Conservation (phyloP, 495 filamentous ascomycete species). For the Hypoxylon subgilvum region DNA sequence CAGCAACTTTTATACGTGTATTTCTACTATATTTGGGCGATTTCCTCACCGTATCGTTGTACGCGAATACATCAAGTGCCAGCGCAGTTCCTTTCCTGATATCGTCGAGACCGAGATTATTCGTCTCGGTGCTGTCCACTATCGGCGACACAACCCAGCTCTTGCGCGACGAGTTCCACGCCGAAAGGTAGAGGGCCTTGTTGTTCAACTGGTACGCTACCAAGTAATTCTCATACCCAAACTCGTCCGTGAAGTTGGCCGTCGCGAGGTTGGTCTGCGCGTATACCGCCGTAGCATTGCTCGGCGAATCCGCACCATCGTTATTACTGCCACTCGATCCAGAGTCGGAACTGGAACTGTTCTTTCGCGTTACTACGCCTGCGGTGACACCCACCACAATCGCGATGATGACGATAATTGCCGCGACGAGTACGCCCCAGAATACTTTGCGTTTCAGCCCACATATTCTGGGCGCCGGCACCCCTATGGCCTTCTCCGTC, state of each 20-base stretch:
- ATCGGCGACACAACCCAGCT: conserved; percentile 37
- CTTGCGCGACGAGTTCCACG: conserved; percentile 36
- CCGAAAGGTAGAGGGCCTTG: conserved; percentile 32
- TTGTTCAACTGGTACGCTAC: conserved; percentile 40
- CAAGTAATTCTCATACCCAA: conserved; percentile 34
- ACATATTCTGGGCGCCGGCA: conserved; percentile 27
- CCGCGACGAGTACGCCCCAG: conserved; percentile 26
- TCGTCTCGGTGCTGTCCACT: conserved; percentile 35
- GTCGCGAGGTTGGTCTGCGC: conserved; percentile 35
- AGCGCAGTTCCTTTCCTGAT: conserved; percentile 35
- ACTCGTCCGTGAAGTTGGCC: conserved; percentile 38
- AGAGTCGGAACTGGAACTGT: background rate
- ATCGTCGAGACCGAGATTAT: conserved; percentile 26
- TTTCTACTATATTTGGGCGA: background rate
- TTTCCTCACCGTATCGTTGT: conserved; percentile 25
- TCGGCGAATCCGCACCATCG: background rate
- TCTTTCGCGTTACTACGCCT: conserved; percentile 16
- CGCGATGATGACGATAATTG: conserved; percentile 22
- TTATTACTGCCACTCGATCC: background rate
- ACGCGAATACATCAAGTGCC: conserved; percentile 27
- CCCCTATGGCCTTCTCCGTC: background rate
- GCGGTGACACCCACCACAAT: conserved; percentile 34
- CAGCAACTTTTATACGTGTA: background rate
- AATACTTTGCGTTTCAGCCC: conserved; percentile 33
- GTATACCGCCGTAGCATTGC: conserved; percentile 16